Base-by-base conservation (phyloP, 768 basidiomycete genomes). In the Tubosaeta sp. region DNA sequence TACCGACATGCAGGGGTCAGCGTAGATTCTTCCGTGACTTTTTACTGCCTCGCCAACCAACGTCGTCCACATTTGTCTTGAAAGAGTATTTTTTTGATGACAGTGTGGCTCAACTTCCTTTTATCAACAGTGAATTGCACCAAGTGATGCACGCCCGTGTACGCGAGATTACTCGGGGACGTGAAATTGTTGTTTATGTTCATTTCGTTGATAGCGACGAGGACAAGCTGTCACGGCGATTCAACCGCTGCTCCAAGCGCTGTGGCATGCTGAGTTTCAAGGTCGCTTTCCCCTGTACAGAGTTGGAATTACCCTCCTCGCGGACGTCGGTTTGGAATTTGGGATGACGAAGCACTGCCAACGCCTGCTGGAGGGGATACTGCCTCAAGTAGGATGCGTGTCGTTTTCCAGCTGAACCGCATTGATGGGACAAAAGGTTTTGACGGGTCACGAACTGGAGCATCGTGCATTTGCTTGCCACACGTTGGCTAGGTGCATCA, bases 231-330 rank as follows among this genome's bases (percentile, higher is more conserved):
- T 82, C 19, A 73, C 76, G 22, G 74, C 81, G 2, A 76, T 90
- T 16, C 83, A 89, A 27, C 79, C 81, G 38, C 72, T 93, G 25
- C 71, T 94, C 26, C 82, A 77, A 51, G 80, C 85, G 2, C 65
- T 92, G 34, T 92, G 90, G 88, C 77, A 86, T 53, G 81, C 90
- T 0, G 89, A 93, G 66, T 89, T 88, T 63, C 79, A 88, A 49
- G 80, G 82, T 48, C 80, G 84, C 50, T 79, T 83, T 60, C 75
- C 76, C 14, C 65, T 83, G 22, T 88, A 92, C 61, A 77, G 91
- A 51, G 80, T 82, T 4, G 84, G 81, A 1, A 76, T 87, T 31
- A 76, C 87, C 53, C 65, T 91, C 31, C 77, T 93, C 17, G 91
- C 91, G 1, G 91, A 94, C 60, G 70, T 89, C 54, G 82, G 83